Evolutionary conservation across 2,329 filamentous ascomycete genomes (phyloP), one percentile per base, ranked within the genome.

Genomic region (Colletotrichum cereale): DNA sequence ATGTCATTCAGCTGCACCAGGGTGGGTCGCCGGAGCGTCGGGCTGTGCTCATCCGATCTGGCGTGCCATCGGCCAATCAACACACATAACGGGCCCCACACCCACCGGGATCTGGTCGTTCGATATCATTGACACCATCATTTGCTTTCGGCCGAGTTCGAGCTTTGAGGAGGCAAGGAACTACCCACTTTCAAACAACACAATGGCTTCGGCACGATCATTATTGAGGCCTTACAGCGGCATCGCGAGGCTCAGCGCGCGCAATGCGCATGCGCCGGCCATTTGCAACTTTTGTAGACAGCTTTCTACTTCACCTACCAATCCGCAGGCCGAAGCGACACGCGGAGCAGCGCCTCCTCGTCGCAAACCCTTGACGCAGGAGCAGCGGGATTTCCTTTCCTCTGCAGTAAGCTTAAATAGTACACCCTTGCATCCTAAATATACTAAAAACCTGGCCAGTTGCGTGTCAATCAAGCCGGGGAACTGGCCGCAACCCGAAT

Each of bases 401-500:
- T 89, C 91, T 36, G 94, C 94, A 21, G 90, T 91, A 29, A 84
- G 75, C 87, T 77, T 31, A 63, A 24, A 44, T 36, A 29, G 50
- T 53, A 16, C 63, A 58, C 40, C 72, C 21, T 47, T 73, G 68
- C 71, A 56, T 26, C 36, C 48, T 1, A 3, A 5, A 21, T 18
- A 31, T 40, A 57, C 53, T 71, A 24, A 73, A 47, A 47, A 18
- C n/a, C n/a, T 47, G 24, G 14, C 14, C 76, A 92, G 90, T 90
- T 98, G 38, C 94, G 96, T 73, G 96, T 99, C 68, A 98, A 99
- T 82, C 96, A 99, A 84, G 95, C 96, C 31, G 96, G 96, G 79
- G 96, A 99, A 83, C 90, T 99, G n/a, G 96, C 96, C 66, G 96
- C 96, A 38, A 96, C 94, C 34, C 89, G 97, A 67, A 99, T 99